Conservation (phyloP, 345 rosid genomes). For the Aquilaria sinensis region DNA sequence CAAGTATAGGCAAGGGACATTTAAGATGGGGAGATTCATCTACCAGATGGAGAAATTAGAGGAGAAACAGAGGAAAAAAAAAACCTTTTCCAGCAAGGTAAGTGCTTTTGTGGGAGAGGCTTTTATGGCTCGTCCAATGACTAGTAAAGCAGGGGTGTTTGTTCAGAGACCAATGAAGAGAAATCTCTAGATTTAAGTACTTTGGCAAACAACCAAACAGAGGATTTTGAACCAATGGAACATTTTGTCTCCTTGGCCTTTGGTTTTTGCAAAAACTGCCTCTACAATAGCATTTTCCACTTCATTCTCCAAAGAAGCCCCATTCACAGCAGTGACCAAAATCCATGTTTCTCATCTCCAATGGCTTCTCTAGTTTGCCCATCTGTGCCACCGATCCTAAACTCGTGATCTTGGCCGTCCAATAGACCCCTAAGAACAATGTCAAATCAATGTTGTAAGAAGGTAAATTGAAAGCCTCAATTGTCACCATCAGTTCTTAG, state of each 20-base stretch:
- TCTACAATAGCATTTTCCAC: conserved; percentile 28
- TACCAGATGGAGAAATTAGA: no score
- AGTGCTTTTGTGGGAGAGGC: no score
- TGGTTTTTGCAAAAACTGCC: conserved; percentile 26
- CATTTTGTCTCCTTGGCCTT: conserved; percentile 38
- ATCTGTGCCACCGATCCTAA: conserved; percentile 44
- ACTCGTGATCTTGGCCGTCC: conserved; percentile 53
- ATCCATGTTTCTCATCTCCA: conserved; percentile 34
- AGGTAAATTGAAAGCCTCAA: conserved; percentile 73
- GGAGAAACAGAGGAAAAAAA: no score
- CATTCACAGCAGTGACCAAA: conserved; percentile 69
- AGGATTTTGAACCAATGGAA: conserved; percentile 24
- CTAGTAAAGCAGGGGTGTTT: no score
- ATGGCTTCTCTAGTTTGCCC: conserved; percentile 75
- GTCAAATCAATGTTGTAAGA: conserved; percentile 68
- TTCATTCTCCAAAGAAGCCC: conserved; percentile 18
- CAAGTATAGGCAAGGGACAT: no score
- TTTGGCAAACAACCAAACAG: no score
- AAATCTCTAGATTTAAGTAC: no score
- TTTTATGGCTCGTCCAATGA: no score
- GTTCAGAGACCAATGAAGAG: no score
- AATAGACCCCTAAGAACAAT: conserved; percentile 53
- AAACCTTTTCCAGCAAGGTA: no score
- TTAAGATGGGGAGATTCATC: no score
- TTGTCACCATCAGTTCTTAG: conserved; percentile 75